These are phyloP conservation scores for Xylaria castorea DNA, from an alignment of 495 filamentous ascomycete genomes.

Conservation along the genomic window DNA sequence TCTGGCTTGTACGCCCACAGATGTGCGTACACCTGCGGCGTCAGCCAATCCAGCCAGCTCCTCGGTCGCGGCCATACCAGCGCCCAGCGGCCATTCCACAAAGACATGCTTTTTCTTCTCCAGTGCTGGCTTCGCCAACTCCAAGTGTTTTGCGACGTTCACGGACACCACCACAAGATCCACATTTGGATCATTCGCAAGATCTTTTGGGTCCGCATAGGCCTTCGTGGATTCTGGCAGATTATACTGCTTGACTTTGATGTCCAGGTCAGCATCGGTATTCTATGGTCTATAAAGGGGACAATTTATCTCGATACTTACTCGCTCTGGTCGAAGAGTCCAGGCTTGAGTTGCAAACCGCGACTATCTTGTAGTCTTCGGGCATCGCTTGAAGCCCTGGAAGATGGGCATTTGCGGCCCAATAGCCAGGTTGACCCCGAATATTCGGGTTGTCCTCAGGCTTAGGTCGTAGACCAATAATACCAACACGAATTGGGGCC, in stretches of 20 bases:
- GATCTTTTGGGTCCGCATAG: slow-evolving; percentile 52
- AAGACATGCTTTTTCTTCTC: slow-evolving; percentile 56
- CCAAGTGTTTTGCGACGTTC: slow-evolving; percentile 53
- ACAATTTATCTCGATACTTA: slow-evolving; percentile 20
- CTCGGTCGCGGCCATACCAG: slow-evolving; percentile 34
- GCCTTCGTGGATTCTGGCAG: slow-evolving; percentile 49
- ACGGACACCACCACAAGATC: slow-evolving; percentile 59
- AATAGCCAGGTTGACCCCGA: slow-evolving; percentile 25
- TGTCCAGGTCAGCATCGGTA: not conserved
- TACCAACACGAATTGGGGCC: slow-evolving; percentile 20
- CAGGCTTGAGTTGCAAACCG: slow-evolving; percentile 55
- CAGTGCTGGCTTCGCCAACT: slow-evolving; percentile 52
- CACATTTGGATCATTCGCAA: slow-evolving; percentile 59
- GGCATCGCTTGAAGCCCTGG: slow-evolving; percentile 42
- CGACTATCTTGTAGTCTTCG: slow-evolving; percentile 53
- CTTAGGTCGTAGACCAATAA: slow-evolving; percentile 1
- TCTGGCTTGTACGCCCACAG: slow-evolving; percentile 41
- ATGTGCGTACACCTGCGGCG: slow-evolving; percentile 41
- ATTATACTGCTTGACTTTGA: slow-evolving; percentile 42
- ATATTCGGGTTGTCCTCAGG: not conserved
- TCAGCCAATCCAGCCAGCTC: slow-evolving; percentile 38
- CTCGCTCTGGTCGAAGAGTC: slow-evolving; percentile 49
- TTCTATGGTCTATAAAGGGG: not conserved
- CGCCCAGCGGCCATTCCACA: slow-evolving; percentile 59
- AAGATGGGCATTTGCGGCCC: slow-evolving; percentile 56